Percentiles rank a stretch among this genome's conserved stretches.
These are phyloP conservation scores for Neurospora pannonica DNA, from an alignment of 495 filamentous ascomycete species.

Conservation along the genomic window DNA sequence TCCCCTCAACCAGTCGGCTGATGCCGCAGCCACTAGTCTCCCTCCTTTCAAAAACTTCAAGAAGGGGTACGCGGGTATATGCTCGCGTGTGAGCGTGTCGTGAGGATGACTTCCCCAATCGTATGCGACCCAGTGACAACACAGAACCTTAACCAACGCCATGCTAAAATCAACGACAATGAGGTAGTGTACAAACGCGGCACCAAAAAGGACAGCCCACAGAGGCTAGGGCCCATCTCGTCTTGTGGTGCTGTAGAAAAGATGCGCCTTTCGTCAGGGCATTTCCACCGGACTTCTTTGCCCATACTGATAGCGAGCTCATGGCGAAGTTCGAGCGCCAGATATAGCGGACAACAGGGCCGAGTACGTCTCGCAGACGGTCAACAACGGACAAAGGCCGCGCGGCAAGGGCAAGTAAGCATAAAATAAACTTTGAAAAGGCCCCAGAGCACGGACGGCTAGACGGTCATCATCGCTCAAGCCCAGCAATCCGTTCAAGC, in stretches of 20 bases:
- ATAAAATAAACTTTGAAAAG: neutral
- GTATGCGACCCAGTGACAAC: neutral
- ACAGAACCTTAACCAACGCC: neutral
- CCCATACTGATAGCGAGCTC: neutral
- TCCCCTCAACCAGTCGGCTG: neutral
- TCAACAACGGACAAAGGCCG: neutral
- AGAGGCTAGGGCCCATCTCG: neutral
- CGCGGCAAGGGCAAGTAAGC: neutral
- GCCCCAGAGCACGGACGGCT: neutral
- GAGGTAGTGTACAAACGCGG: neutral
- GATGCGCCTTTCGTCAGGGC: neutral
- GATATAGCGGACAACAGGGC: neutral
- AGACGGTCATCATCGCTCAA: neutral
- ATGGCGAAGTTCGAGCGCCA: too few species aligned
- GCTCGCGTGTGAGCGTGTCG: neutral
- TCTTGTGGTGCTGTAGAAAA: neutral
- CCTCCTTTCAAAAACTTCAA: neutral
- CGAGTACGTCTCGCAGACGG: neutral
- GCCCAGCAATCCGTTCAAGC: neutral
- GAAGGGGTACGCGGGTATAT: neutral
- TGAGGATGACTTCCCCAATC: neutral
- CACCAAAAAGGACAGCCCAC: neutral
- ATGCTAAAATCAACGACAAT: slow-evolving; percentile 1
- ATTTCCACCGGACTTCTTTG: neutral
- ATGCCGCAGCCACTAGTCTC: neutral